Percentiles rank a stretch among this genome's conserved stretches.
Evolutionary conservation across 306 rosid species (phyloP).

Genomic region (Lathyrus aphaca): DNA sequence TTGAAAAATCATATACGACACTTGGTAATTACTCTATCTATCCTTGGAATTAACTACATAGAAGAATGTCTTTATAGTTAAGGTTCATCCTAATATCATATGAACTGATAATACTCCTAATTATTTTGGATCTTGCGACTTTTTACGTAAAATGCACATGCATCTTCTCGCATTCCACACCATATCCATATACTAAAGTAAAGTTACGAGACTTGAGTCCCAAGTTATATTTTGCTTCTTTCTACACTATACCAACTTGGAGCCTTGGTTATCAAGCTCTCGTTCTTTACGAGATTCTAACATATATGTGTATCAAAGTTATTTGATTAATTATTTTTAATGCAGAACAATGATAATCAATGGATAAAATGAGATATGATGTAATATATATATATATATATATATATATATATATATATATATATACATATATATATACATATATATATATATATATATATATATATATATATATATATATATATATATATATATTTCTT

Average conservation of each 20-base stretch:
- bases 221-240: slow-evolving; percentile 43
- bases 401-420: too few relatives aligned
- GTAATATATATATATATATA: too few relatives aligned
- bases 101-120: slow-evolving; percentile 14
- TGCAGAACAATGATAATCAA: background rate
- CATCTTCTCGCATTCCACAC: slow-evolving; percentile 29
- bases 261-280: slow-evolving; percentile 49
- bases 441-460: too few relatives aligned
- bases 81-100: slow-evolving; percentile 23
- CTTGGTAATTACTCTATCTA: too few relatives aligned
- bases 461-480: too few relatives aligned
- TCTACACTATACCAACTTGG: background rate
- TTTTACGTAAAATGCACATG: slow-evolving; percentile 60
- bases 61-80: slow-evolving; percentile 33
- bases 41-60: too few relatives aligned
- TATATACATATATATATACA: too few relatives aligned
- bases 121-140: slow-evolving; percentile 54
- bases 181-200: background rate
- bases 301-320: slow-evolving; percentile 21
- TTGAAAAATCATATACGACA: too few relatives aligned
- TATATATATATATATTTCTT: too few relatives aligned
- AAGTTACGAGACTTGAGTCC: slow-evolving; percentile 44
- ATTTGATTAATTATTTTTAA: background rate
- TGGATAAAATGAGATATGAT: too few relatives aligned
- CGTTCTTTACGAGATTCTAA: slow-evolving; percentile 41